Percentiles rank a stretch among this genome's conserved stretches.
These are phyloP conservation scores for Abrus precatorius DNA, from an alignment of 306 rosid species.

Conservation along the genomic window DNA sequence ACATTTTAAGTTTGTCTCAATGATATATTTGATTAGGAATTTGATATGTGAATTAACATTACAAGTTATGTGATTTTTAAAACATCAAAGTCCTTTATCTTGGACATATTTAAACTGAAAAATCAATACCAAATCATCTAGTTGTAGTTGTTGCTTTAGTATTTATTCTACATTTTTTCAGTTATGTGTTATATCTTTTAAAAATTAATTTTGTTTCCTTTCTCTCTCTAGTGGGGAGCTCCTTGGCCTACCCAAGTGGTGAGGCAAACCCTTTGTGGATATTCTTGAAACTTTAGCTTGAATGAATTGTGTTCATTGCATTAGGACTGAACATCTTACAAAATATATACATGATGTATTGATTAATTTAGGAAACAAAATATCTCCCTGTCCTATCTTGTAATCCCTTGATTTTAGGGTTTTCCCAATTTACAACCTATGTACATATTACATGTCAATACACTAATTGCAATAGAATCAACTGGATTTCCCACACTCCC, in stretches of 20 bases:
- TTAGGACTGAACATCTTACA: no score
- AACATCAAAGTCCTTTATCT: not conserved
- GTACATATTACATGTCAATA: no score
- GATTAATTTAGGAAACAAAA: no score
- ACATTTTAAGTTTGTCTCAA: not conserved
- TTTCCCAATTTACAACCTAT: no score
- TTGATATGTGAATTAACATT: not conserved
- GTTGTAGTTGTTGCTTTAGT: not conserved
- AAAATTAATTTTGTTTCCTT: not conserved
- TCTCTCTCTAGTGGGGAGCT: not conserved
- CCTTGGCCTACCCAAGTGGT: not conserved
- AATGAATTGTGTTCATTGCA: no score
- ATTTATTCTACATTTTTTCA: not conserved
- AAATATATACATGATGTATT: no score
- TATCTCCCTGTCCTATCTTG: no score
- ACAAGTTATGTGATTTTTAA: not conserved
- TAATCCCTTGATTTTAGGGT: no score
- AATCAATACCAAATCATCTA: not conserved
- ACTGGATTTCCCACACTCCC: no score
- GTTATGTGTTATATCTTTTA: not conserved
- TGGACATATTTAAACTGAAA: not conserved
- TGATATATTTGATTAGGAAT: slow-evolving; percentile 7
- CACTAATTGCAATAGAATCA: no score
- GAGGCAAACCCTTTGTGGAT: not conserved
- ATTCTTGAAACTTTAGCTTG: not conserved